A percentile compares a stretch with the other conserved stretches of the same genome.
phyloP scores from a whole-genome alignment of 2,329 filamentous ascomycete genomes.

The Aspergillus unguis region DNA sequence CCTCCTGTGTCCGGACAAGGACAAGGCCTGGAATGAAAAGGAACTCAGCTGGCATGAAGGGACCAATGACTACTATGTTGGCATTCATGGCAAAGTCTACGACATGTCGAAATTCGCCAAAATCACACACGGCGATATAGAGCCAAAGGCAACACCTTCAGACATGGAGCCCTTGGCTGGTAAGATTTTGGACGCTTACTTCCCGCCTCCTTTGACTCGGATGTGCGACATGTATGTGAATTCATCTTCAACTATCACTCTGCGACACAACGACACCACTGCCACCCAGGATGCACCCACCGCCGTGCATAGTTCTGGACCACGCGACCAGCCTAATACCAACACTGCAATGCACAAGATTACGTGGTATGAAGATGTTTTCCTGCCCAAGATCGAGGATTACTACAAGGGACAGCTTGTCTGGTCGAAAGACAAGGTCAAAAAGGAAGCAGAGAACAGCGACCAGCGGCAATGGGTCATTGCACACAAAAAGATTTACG shows the following conservation, averaged over 20 bases:
- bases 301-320: conserved; percentile 70
- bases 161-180: conserved; percentile 78
- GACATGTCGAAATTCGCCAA: conserved; percentile 88
- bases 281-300: conserved; percentile 53
- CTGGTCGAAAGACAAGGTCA: conserved; percentile 59
- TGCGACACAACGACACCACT: conserved; percentile 60
- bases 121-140: conserved; percentile 73
- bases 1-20: conserved; percentile 81
- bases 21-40: conserved; percentile 77
- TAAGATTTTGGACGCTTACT: conserved; percentile 77
- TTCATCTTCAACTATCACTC: conserved; percentile 46
- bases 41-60: conserved; percentile 70
- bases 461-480: conserved; percentile 74
- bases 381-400: conserved; percentile 74
- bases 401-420: conserved; percentile 88
- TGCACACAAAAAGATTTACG: conserved; percentile 73
- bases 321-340: conserved; percentile 51
- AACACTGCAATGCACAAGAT: conserved; percentile 58
- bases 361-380: conserved; percentile 74
- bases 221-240: conserved; percentile 73
- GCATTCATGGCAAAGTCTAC: conserved; percentile 83
- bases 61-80: conserved; percentile 79
- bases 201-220: conserved; percentile 69
- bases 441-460: conserved; percentile 62
- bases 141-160: conserved; percentile 55